Evolutionary conservation across 345 rosid species (phyloP), one percentile per base, ranked within the genome.

Genomic region (Pugionium dolabratum): DNA sequence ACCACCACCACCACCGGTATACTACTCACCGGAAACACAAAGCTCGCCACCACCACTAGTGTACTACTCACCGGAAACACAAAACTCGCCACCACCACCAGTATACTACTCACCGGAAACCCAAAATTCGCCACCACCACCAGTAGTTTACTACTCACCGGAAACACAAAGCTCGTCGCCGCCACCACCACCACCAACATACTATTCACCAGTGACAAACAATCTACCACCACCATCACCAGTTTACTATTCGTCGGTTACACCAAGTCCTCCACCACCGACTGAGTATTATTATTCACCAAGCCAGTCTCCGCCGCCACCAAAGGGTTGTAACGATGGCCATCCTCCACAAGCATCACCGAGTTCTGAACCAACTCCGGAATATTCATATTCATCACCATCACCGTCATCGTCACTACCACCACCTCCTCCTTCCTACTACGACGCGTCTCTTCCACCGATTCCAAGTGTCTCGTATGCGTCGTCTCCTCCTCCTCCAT

Each of bases 401-500:
- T 18, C 18, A 18, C 18, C 18, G 18, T 18, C 18, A 18, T 18
- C 18, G 18, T 18, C 18, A 9, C 77, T 78, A 1, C 79, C 79
- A 11, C 68, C 79, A 2, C 47, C 84, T 33, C 34, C 70, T 18
- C 54, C 62, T 49, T 30, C 74, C 29, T 62, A 59, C 59, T 71
- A 70, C 0, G 77, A 64, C 53, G 41, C 71, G 3, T 82, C 83
- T 41, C 83, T 79, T 26, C 88, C 90, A 56, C 94, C 94, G 33
- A 48, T 77, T 5, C 33, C 65, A 51, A 86, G 86, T 48, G 83
- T 85, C 48, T 77, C 85, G 47, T 83, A 83, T 58, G 84, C 81
- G 2, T 83, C 87, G 50, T 78, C 91, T 35, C 86, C 90, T 35
- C 84, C 91, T 9, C 80, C 88, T 4, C 64, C 70, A 50, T 49